Conservation (phyloP, 495 filamentous ascomycete species). For the Tetracladium setigerum region DNA sequence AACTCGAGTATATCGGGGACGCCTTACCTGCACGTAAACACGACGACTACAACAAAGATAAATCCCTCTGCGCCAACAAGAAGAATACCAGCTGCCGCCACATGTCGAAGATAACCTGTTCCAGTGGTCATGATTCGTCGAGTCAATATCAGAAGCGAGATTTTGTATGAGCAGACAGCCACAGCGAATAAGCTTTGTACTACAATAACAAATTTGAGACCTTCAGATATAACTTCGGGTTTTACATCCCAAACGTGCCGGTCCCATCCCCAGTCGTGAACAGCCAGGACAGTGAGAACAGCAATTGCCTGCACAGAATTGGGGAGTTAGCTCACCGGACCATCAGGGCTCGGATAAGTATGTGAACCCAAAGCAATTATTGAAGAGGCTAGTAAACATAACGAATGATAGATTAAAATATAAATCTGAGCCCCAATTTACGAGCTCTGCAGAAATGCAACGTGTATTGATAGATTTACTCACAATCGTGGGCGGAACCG, state of each 20-base stretch:
- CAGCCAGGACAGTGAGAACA: constrained; percentile 30
- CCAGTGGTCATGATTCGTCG: constrained; percentile 22
- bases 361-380: neutral
- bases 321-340: too few relatives aligned
- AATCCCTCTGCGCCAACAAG: constrained; percentile 28
- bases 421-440: constrained; percentile 9
- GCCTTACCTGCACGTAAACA: constrained; percentile 52
- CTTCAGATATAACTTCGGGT: neutral
- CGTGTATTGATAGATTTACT: neutral
- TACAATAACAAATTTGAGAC: constrained; percentile 1
- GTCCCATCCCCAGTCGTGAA: constrained; percentile 40
- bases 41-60: constrained; percentile 38
- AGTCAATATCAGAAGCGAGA: constrained; percentile 27
- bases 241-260: constrained; percentile 31
- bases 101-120: constrained; percentile 13
- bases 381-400: neutral
- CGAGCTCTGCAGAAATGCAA: constrained; percentile 4
- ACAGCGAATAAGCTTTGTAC: constrained; percentile 6
- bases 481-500: neutral
- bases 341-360: too few relatives aligned
- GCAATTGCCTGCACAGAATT: constrained; percentile 31
- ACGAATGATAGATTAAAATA: constrained; percentile 11
- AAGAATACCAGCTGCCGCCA: constrained; percentile 23
- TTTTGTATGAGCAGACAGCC: constrained; percentile 1
- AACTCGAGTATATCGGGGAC: neutral